Evolutionary conservation across 2,329 filamentous ascomycete species (phyloP), one percentile per base, ranked within the genome.

Genomic region (Chaetoscypha palmicola): DNA sequence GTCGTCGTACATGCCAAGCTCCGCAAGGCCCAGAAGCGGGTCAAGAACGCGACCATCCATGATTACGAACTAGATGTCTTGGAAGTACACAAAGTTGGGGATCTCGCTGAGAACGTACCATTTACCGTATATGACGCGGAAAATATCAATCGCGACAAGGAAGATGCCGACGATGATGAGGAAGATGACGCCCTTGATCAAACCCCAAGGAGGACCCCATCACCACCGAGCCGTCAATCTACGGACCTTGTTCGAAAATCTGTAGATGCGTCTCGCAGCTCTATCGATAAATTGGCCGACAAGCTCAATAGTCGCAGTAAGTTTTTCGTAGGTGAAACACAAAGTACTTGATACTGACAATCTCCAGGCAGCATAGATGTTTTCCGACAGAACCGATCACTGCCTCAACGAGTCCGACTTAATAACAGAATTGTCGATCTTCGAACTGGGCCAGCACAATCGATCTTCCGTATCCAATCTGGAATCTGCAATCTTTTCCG

Each of bases 401-500:
- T 62, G 3, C 57, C 56, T 20, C 57, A 55, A 35, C 45, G 59
- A 45, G 83, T 85, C 30, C 84, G 90, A 47, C 71, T 89, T 54
- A 72, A 75, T 44, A 89, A 90, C 62, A 82, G 90, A 40, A 78
- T 95, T 47, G 77, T 94, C 35, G 90, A 91, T 65, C 70, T 95
- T 40, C 78, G 90, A 38, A 90, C 90, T n/a, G 83, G 86, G 0
- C 77, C 86, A 1, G 88, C 89, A 38, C 89, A 95, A 63, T 80
- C 84, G 24, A 83, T 95, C 51, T 94, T 95, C 72, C 83, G 87
- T 47, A 79, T 95, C 38, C 86, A 92, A 53, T 84, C 88, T 3
- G 82, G 79, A 20, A 79, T 95, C 45, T 82, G 84, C 55, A 83
- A 83, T 56, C 73, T 85, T 20, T 96, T 95, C 73, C 84, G 90